Evolutionary conservation across 108 stramenopile species (phyloP).

Genomic region (Nitzschia sp.): DNA sequence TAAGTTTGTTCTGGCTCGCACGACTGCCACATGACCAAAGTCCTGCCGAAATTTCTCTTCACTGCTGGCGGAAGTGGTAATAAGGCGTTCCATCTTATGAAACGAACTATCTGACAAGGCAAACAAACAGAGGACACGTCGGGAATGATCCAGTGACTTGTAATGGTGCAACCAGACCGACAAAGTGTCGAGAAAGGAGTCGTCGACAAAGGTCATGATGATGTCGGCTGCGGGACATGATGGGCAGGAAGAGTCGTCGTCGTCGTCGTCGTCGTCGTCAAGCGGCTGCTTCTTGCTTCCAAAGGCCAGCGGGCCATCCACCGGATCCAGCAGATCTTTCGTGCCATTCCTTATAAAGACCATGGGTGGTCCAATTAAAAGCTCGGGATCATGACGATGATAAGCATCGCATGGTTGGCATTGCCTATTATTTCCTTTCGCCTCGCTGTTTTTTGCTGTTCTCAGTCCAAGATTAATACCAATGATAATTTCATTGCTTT

Average conservation of each 20-base stretch:
- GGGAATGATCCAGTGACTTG: not conserved
- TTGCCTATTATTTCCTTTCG: not conserved
- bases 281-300: not conserved
- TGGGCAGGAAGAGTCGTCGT: not conserved
- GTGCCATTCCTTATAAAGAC: not conserved
- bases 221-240: not conserved
- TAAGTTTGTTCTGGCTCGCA: not conserved
- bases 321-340: not conserved
- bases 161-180: not conserved
- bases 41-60: not conserved
- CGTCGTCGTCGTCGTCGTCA: too few species aligned
- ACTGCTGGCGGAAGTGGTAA: not conserved
- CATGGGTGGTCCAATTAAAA: too few species aligned
- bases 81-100: not conserved
- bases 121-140: not conserved
- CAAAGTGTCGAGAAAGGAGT: not conserved
- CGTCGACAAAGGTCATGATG: not conserved
- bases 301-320: constrained; percentile 4
- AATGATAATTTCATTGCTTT: not conserved
- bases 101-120: not conserved
- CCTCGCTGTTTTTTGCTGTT: too few species aligned
- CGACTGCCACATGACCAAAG: not conserved
- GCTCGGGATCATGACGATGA: not conserved
- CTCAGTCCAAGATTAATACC: not conserved
- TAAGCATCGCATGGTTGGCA: not conserved